Conservation (phyloP, 2,329 filamentous ascomycete species). For the Penicillium sp. region DNA sequence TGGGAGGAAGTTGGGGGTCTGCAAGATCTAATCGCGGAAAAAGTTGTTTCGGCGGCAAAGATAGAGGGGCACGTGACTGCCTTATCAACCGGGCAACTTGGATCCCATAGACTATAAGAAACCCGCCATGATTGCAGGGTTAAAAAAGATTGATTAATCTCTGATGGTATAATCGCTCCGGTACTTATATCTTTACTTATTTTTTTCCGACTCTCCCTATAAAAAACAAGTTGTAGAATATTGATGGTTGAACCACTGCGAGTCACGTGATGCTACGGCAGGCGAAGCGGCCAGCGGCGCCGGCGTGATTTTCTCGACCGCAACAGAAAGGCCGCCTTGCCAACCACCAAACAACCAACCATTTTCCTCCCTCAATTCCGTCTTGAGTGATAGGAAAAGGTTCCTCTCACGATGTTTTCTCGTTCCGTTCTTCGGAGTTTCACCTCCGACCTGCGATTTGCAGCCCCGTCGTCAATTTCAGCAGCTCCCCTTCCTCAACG, state of each 20-base stretch:
- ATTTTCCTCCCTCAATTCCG: constrained; percentile 15
- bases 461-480: constrained; percentile 26
- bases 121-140: too few species aligned
- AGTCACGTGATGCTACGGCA: constrained; percentile 36
- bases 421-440: constrained; percentile 38
- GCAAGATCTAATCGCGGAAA: constrained; percentile 33
- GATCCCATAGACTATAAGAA: too few species aligned
- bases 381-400: constrained; percentile 13
- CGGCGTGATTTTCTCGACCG: constrained; percentile 39
- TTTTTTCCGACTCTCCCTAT: too few species aligned
- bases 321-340: constrained; percentile 16
- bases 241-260: constrained; percentile 14
- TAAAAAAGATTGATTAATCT: too few species aligned
- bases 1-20: constrained; percentile 24
- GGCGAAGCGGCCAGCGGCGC: constrained; percentile 33
- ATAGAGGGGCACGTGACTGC: constrained; percentile 27
- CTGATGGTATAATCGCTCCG: too few species aligned
- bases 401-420: constrained; percentile 39
- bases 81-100: constrained; percentile 22
- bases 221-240: too few species aligned
- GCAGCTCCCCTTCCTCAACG: constrained; percentile 37
- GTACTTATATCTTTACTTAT: too few species aligned
- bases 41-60: constrained; percentile 32
- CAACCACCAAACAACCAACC: constrained; percentile 14
- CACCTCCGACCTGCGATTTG: constrained; percentile 32